Evolutionary conservation across 129 eudicot species (phyloP).

Genomic region (Chrysanthemum seticuspe): DNA sequence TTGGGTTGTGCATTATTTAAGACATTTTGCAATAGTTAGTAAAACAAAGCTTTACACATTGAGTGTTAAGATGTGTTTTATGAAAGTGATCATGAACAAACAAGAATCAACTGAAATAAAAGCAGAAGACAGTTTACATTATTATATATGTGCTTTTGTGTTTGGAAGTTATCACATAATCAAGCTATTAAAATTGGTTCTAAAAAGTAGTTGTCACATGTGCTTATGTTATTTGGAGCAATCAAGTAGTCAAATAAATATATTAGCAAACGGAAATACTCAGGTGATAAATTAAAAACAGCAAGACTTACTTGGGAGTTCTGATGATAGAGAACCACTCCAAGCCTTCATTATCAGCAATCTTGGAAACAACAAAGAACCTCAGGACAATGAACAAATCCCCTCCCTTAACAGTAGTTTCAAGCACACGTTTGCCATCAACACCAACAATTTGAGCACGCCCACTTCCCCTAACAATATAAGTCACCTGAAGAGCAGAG

Average conservation of each 20-base stretch:
- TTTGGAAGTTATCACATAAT: too few relatives aligned
- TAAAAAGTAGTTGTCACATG: too few relatives aligned
- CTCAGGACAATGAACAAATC: slow-evolving; percentile 75
- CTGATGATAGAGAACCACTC: slow-evolving; percentile 92
- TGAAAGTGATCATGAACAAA: too few relatives aligned
- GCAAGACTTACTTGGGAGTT: slow-evolving; percentile 80
- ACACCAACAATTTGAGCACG: slow-evolving; percentile 84
- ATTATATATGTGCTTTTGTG: too few relatives aligned
- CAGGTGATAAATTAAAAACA: not conserved
- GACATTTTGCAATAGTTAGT: too few relatives aligned
- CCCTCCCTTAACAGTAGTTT: slow-evolving; percentile 66
- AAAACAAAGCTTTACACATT: not conserved
- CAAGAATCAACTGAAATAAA: too few relatives aligned
- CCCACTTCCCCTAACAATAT: slow-evolving; percentile 77
- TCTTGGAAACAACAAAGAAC: slow-evolving; percentile 82
- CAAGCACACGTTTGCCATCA: slow-evolving; percentile 79
- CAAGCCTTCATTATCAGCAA: slow-evolving; percentile 65
- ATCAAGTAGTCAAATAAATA: too few relatives aligned
- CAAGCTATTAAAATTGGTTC: too few relatives aligned
- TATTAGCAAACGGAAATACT: too few relatives aligned
- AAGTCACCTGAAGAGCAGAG: slow-evolving; percentile 75
- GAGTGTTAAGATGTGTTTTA: too few relatives aligned
- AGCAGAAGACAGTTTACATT: too few relatives aligned
- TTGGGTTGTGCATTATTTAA: slow-evolving; percentile 47
- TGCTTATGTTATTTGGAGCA: too few relatives aligned